Evolutionary conservation across 2,329 filamentous ascomycete species (phyloP).

Genomic region (Aspergillus jensenii): DNA sequence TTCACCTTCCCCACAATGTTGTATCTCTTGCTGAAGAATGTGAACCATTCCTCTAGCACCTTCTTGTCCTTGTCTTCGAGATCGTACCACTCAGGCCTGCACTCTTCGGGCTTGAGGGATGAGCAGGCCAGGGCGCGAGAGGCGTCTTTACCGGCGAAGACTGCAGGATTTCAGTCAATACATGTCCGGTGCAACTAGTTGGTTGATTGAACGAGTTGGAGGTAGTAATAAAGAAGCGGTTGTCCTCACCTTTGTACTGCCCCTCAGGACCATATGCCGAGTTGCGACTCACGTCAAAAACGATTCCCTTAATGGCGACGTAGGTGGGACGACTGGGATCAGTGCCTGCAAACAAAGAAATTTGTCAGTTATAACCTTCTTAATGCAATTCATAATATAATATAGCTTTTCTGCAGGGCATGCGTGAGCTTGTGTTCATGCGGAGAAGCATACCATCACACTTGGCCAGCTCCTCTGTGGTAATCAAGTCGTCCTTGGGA

Average conservation of each 20-base stretch:
- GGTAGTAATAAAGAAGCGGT: neutral
- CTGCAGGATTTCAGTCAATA: conserved; percentile 48
- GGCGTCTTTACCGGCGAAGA: conserved; percentile 93
- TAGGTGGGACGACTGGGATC: conserved; percentile 53
- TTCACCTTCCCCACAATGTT: conserved; percentile 64
- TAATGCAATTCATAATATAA: neutral
- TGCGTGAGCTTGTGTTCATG: neutral
- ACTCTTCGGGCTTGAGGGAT: conserved; percentile 83
- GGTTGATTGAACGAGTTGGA: neutral
- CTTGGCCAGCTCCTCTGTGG: conserved; percentile 73
- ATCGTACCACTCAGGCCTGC: conserved; percentile 76
- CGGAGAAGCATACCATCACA: conserved; percentile 68
- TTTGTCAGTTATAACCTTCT: neutral
- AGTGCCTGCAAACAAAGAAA: conserved; percentile 28
- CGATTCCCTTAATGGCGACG: conserved; percentile 75
- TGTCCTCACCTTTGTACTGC: conserved; percentile 74
- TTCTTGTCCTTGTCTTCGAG: conserved; percentile 82
- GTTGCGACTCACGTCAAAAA: conserved; percentile 93
- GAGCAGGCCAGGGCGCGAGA: conserved; percentile 87
- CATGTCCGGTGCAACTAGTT: neutral
- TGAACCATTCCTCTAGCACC: conserved; percentile 86
- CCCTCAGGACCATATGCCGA: conserved; percentile 79
- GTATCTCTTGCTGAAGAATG: conserved; percentile 95
- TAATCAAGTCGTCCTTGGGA: conserved; percentile 85
- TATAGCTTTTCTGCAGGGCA: neutral